Percentiles rank a stretch among this genome's conserved stretches.
Conservation (phyloP, 179 eudicot genomes). For the Dionaea muscipula region DNA sequence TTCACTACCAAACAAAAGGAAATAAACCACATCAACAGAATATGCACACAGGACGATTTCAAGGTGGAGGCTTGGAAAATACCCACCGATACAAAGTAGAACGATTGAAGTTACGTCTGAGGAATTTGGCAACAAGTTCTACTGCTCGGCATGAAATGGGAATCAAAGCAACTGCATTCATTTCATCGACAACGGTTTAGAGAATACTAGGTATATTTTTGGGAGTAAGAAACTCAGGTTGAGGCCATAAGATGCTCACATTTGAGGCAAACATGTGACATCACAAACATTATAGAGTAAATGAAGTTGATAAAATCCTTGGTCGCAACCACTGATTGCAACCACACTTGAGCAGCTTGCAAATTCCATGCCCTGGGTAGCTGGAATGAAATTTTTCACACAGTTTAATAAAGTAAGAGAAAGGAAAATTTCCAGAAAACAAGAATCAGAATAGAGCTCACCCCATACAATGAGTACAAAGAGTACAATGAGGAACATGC, state of each 20-base stretch:
- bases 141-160: conserved; percentile 71
- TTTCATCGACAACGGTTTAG: conserved; percentile 8
- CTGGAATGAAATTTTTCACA: conserved; percentile 27
- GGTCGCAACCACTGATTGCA: conserved; percentile 62
- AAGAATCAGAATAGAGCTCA: conserved; percentile 17
- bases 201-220: neutral
- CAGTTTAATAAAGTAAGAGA: neutral
- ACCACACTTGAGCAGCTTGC: conserved; percentile 82
- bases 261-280: conserved; percentile 62
- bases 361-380: conserved; percentile 81
- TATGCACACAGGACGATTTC: neutral
- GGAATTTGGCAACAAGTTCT: conserved; percentile 82
- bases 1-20: neutral
- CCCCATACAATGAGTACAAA: conserved; percentile 88
- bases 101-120: conserved; percentile 71
- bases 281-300: conserved; percentile 73
- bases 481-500: conserved; percentile 73
- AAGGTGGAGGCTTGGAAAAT: neutral
- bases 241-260: conserved; percentile 32
- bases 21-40: neutral
- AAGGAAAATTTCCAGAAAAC: neutral
- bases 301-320: conserved; percentile 73
- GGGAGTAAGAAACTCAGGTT: neutral
- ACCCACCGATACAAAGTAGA: conserved; percentile 68
- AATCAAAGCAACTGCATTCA: conserved; percentile 67